Percentiles rank a stretch among this genome's conserved stretches.
Conservation (phyloP, 306 rosid species). For the Hippophae tibetana region DNA sequence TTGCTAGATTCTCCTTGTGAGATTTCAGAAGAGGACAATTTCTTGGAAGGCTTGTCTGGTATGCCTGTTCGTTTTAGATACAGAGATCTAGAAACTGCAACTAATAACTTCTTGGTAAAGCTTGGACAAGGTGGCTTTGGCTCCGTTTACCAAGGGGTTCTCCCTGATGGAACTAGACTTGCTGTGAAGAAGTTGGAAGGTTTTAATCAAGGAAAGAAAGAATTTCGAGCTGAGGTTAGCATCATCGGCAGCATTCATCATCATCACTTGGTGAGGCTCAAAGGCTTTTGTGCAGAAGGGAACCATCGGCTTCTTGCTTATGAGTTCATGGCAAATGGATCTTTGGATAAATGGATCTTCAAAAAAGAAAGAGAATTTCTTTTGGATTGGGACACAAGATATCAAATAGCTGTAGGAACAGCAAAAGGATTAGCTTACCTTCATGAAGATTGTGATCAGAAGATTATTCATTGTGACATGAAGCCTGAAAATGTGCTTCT, state of each 20-base stretch:
- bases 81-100: constrained; percentile 62
- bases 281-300: constrained; percentile 85
- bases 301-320: constrained; percentile 69
- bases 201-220: constrained; percentile 91
- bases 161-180: constrained; percentile 58
- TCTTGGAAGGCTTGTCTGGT: constrained; percentile 62
- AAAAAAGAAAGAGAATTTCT: constrained; percentile 35
- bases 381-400: constrained; percentile 77
- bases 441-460: constrained; percentile 81
- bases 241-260: constrained; percentile 93
- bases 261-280: constrained; percentile 66
- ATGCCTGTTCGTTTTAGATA: constrained; percentile 69
- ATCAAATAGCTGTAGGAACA: constrained; percentile 70
- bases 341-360: constrained; percentile 83
- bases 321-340: constrained; percentile 79
- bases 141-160: constrained; percentile 71
- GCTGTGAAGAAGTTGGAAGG: constrained; percentile 91
- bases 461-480: constrained; percentile 88
- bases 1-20: constrained; percentile 35
- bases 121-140: constrained; percentile 96
- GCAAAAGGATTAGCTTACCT: constrained; percentile 87
- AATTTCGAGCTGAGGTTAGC: constrained; percentile 92
- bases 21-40: constrained; percentile 75
- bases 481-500: constrained; percentile 94
- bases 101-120: constrained; percentile 65